phyloP scores from a whole-genome alignment of 805 yeast genomes.

The Candida nonsorbophila region DNA sequence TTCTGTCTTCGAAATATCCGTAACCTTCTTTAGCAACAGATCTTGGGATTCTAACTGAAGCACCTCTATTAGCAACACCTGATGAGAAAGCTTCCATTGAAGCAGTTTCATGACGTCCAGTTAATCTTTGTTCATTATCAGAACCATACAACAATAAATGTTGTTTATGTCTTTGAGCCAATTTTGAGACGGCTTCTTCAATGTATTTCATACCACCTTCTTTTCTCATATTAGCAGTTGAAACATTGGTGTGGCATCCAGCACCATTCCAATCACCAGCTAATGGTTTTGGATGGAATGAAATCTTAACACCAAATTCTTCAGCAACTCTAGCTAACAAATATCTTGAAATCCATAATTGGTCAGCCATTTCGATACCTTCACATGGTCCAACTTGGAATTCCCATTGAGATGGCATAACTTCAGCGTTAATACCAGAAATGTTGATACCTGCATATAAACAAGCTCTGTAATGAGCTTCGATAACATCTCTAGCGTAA shows the following conservation, averaged over 20 bases:
- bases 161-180: conserved; percentile 93
- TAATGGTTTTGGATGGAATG: conserved; percentile 98
- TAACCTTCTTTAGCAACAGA: conserved; percentile 96
- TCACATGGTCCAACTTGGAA: conserved; percentile 98
- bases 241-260: conserved; percentile 99
- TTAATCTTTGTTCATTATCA: conserved; percentile 91
- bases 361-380: conserved; percentile 96
- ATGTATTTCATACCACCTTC: conserved; percentile 96
- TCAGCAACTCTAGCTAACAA: conserved; percentile 92
- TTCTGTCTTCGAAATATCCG: conserved; percentile 99
- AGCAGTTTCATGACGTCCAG: conserved; percentile 99
- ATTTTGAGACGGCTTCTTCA: conserved; percentile 87
- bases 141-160: conserved; percentile 93
- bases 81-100: conserved; percentile 84
- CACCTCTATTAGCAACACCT: conserved; percentile 99
- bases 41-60: conserved; percentile 97
- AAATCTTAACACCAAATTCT: conserved; percentile 97
- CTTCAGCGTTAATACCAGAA: conserved; percentile 98
- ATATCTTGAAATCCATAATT: conserved; percentile 94
- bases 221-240: conserved; percentile 84
- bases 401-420: conserved; percentile 99
- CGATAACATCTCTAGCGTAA: conserved; percentile 95
- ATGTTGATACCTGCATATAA: conserved; percentile 84
- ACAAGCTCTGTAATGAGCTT: conserved; percentile 99
- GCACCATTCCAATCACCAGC: conserved; percentile 99